These are phyloP conservation scores for Odontarrhena argentea DNA, from an alignment of 345 rosid genomes.

Conservation along the genomic window DNA sequence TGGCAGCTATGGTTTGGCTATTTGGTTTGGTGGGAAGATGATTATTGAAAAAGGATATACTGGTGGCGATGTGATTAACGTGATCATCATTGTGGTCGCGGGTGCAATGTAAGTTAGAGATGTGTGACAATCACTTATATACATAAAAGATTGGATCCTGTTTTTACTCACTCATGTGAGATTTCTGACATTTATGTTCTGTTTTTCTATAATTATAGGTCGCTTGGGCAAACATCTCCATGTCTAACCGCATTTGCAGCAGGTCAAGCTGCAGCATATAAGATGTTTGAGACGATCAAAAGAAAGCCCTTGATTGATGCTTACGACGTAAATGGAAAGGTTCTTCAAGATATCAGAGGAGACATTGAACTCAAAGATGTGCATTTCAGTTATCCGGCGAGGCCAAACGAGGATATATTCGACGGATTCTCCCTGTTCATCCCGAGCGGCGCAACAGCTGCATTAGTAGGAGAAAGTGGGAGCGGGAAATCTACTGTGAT, in stretches of 20 bases:
- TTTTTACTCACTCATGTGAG: not conserved
- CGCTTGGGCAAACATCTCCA: constrained; percentile 84
- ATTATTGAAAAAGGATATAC: constrained; percentile 63
- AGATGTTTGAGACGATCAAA: constrained; percentile 76
- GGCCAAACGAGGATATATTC: constrained; percentile 72
- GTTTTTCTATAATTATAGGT: constrained; percentile 49
- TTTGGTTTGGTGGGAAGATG: constrained; percentile 79
- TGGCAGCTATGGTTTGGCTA: constrained; percentile 57
- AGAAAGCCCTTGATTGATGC: constrained; percentile 74
- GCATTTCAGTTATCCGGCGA: constrained; percentile 72
- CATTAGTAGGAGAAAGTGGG: constrained; percentile 88
- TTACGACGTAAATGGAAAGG: constrained; percentile 54
- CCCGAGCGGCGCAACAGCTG: constrained; percentile 65
- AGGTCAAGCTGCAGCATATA: constrained; percentile 76
- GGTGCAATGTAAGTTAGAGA: constrained; percentile 60
- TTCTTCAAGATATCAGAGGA: constrained; percentile 62
- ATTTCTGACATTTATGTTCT: not conserved
- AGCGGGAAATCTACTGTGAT: constrained; percentile 88
- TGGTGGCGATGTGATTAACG: constrained; percentile 65
- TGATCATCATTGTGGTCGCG: constrained; percentile 62
- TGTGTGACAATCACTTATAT: not conserved
- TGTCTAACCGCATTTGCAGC: constrained; percentile 74
- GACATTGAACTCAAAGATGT: constrained; percentile 70
- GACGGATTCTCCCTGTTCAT: constrained; percentile 68
- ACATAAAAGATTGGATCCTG: no score